A percentile compares a stretch with the other conserved stretches of the same genome.
Evolutionary conservation across 2,329 filamentous ascomycete genomes (phyloP).

Genomic region (Phialocephala subalpina): DNA sequence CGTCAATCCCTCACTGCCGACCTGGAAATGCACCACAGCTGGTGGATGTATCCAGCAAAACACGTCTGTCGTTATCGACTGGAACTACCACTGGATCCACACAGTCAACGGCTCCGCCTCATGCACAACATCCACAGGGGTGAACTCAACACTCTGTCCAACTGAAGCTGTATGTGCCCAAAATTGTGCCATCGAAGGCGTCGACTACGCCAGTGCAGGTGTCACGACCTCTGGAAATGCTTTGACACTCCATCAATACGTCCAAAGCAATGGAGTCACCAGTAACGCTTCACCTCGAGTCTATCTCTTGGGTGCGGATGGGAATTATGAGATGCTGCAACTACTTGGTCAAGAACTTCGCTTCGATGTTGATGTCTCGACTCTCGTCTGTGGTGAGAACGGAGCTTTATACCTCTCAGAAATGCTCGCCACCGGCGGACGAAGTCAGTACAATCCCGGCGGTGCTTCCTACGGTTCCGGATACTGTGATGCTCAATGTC

Average conservation of each 20-base stretch:
- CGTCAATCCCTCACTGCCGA: conserved; percentile 58
- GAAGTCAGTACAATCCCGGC: conserved; percentile 60
- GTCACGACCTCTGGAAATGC: conserved; percentile 48
- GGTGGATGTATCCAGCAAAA: conserved; percentile 56
- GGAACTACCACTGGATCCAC: conserved; percentile 55
- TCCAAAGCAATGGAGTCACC: conserved; percentile 37
- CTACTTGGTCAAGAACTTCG: conserved; percentile 69
- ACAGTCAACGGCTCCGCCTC: conserved; percentile 47
- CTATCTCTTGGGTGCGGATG: conserved; percentile 53
- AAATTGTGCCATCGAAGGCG: conserved; percentile 63
- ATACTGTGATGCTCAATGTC: conserved; percentile 70
- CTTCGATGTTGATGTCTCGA: conserved; percentile 76
- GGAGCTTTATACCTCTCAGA: conserved; percentile 73
- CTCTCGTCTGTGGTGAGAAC: conserved; percentile 74
- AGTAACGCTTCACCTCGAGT: conserved; percentile 45
- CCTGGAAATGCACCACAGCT: conserved; percentile 59
- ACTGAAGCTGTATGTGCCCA: conserved; percentile 57
- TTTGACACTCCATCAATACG: conserved; percentile 45
- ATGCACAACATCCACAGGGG: conserved; percentile 27
- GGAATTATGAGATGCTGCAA: conserved; percentile 67
- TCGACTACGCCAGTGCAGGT: conserved; percentile 54
- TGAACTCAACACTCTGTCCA: conserved; percentile 56
- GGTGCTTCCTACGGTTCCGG: conserved; percentile 69
- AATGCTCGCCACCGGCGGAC: conserved; percentile 70
- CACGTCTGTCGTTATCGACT: conserved; percentile 59